Evolutionary conservation across 495 filamentous ascomycete genomes (phyloP).

Genomic region (Hypoxylon rickii): DNA sequence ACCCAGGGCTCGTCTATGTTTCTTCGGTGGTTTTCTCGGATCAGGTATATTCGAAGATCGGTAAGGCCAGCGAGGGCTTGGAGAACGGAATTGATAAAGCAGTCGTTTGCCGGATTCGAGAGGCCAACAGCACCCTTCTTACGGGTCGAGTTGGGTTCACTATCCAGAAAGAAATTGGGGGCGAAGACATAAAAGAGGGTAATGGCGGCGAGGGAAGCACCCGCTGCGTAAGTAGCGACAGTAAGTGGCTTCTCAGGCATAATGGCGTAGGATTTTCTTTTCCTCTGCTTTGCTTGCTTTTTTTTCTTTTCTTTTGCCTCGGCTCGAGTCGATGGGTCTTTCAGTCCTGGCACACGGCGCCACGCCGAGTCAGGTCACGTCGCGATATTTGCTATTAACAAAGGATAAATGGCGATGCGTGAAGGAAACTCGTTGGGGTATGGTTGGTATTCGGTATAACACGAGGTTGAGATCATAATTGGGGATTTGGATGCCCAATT

Average conservation of each 20-base stretch:
- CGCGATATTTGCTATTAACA: conserved; percentile 7
- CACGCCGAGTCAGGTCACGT: background rate
- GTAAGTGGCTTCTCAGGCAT: conserved; percentile 90
- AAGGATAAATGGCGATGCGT: background rate
- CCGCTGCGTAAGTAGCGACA: conserved; percentile 90
- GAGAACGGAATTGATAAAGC: conserved; percentile 97
- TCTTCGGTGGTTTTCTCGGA: conserved; percentile 82
- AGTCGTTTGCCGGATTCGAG: conserved; percentile 92
- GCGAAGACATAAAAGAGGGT: conserved; percentile 96
- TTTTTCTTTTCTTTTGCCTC: no score
- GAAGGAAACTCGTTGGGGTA: background rate
- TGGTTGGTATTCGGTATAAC: conserved; percentile 1
- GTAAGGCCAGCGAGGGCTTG: conserved; percentile 95
- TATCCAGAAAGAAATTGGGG: conserved; percentile 91
- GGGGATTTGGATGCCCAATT: conserved; percentile 1
- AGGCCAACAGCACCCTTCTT: conserved; percentile 92
- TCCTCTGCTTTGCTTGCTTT: background rate
- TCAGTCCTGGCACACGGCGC: background rate
- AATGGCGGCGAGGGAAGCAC: conserved; percentile 93
- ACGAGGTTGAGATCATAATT: conserved; percentile 12
- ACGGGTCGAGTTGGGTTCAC: conserved; percentile 66
- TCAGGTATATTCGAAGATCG: conserved; percentile 87
- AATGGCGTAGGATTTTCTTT: conserved; percentile 26
- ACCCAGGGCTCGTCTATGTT: conserved; percentile 73
- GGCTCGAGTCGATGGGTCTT: no score